Percentiles rank a stretch among this genome's conserved stretches.
Conservation (phyloP, 177 flowering plant genomes). For the Telopea speciosissima region DNA sequence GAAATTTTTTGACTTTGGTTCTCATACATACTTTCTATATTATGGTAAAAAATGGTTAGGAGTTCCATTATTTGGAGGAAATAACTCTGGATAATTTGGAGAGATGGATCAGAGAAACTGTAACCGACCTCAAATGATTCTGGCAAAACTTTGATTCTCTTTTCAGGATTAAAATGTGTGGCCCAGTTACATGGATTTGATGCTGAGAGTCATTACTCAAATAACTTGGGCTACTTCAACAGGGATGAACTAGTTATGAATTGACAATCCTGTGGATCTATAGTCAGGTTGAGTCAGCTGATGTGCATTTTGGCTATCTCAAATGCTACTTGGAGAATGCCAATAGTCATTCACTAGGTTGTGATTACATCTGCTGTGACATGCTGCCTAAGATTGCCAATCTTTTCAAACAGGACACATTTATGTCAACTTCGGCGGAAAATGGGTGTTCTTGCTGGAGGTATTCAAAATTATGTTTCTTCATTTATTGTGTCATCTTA, state of each 20-base stretch:
- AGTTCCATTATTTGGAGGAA: no score
- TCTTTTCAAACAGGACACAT: background rate
- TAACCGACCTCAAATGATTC: background rate
- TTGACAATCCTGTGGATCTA: background rate
- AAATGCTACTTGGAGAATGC: background rate
- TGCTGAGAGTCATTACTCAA: background rate
- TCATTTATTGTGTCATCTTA: background rate
- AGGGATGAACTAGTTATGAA: background rate
- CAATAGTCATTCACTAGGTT: background rate
- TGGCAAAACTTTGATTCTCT: background rate
- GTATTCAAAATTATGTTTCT: background rate
- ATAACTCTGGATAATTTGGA: background rate
- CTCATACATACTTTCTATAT: no score
- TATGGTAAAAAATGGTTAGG: no score
- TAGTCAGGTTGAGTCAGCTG: background rate
- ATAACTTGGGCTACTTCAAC: background rate
- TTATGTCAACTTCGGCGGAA: background rate
- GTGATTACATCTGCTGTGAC: background rate
- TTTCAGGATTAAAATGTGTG: background rate
- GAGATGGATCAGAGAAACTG: background rate
- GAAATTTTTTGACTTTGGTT: background rate
- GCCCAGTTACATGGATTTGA: background rate
- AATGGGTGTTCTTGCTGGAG: background rate
- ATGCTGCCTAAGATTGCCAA: background rate
- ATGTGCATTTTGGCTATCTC: background rate